A percentile compares a stretch with the other conserved stretches of the same genome.
Evolutionary conservation across 495 filamentous ascomycete species (phyloP).

Genomic region (Penicillium riverlandense): DNA sequence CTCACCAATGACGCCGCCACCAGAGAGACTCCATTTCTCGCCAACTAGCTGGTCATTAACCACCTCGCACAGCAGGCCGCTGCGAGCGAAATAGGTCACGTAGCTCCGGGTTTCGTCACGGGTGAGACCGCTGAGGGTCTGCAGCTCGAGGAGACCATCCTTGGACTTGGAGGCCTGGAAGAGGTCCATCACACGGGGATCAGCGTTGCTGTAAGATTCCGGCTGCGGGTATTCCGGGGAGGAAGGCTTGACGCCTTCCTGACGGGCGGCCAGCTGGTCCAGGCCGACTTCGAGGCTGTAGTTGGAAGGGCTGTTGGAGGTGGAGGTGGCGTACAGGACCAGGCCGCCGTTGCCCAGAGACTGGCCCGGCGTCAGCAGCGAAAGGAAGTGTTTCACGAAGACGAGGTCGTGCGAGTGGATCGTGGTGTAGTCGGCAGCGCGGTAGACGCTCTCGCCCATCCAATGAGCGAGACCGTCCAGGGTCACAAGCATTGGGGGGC

Average conservation of each 20-base stretch:
- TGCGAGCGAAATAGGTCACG: conserved; percentile 90
- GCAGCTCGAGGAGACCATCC: conserved; percentile 45
- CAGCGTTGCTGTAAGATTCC: conserved; percentile 60
- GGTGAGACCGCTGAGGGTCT: conserved; percentile 55
- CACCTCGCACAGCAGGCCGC: conserved; percentile 64
- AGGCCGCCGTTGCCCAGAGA: conserved; percentile 68
- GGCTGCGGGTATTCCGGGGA: conserved; percentile 41
- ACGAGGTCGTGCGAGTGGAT: conserved; percentile 86
- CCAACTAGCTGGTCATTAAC: conserved; percentile 67
- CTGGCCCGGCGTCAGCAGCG: conserved; percentile 51
- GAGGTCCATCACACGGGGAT: conserved; percentile 54
- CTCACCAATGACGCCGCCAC: conserved; percentile 78
- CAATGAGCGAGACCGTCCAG: conserved; percentile 75
- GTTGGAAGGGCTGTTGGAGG: conserved; percentile 53
- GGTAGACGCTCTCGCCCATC: conserved; percentile 72
- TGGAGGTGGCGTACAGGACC: conserved; percentile 64
- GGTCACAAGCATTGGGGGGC: conserved; percentile 71
- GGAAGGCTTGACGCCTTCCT: conserved; percentile 23
- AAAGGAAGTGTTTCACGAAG: conserved; percentile 67
- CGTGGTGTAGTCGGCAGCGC: conserved; percentile 52
- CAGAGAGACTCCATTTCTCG: conserved; percentile 80
- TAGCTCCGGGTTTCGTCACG: conserved; percentile 69
- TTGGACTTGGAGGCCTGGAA: conserved; percentile 30
- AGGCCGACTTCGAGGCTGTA: conserved; percentile 62
- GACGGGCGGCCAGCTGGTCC: conserved; percentile 38